phyloP scores from a whole-genome alignment of 768 basidiomycete genomes.

The Hericium coralloides region DNA sequence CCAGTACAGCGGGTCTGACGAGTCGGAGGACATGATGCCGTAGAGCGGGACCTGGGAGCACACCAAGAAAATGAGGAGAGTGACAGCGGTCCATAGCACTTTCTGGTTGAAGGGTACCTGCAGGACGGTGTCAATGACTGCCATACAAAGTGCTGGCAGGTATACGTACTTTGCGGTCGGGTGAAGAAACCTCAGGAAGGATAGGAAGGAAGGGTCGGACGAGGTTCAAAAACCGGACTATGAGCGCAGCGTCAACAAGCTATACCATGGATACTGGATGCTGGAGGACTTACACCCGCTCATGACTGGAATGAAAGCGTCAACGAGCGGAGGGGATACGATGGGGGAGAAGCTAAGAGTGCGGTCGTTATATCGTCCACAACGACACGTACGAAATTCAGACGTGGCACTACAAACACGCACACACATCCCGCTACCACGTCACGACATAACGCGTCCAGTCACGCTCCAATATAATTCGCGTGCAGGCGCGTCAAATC shows the following conservation, averaged over 20 bases:
- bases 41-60: constrained; percentile 99
- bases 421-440: constrained; percentile 2
- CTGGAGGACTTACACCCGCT: constrained; percentile 59
- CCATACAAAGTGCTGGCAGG: constrained; percentile 3
- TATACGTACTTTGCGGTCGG: constrained; percentile 80
- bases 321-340: constrained; percentile 17
- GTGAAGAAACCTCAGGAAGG: constrained; percentile 94
- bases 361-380: not conserved
- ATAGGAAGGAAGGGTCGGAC: constrained; percentile 97
- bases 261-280: not conserved
- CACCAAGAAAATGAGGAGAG: constrained; percentile 97
- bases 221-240: constrained; percentile 96
- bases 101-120: constrained; percentile 99
- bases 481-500: not conserved
- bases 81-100: constrained; percentile 97
- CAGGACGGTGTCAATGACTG: constrained; percentile 1
- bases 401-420: constrained; percentile 16
- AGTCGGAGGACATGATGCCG: constrained; percentile 99
- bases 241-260: not conserved
- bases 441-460: not conserved
- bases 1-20: constrained; percentile 98
- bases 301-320: constrained; percentile 38
- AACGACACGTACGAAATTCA: not conserved
- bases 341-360: not conserved
- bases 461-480: not conserved